Base-by-base conservation (phyloP, 164 flowering plant species). In the Sedum album region DNA sequence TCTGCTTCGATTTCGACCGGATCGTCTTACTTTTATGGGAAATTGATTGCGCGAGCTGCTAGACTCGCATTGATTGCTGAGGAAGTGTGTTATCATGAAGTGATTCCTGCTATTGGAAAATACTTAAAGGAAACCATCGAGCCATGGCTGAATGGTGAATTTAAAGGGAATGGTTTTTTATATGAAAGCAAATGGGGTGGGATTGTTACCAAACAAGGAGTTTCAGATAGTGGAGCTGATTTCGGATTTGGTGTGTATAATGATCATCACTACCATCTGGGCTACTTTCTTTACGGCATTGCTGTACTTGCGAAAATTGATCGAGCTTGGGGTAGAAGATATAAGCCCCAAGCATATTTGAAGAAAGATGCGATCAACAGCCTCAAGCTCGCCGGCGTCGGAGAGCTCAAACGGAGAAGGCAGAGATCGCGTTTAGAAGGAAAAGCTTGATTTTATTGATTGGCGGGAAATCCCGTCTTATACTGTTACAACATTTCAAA, bases 121-220 rank as follows among this genome's bases (percentile, higher is more conserved):
- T 91, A 76, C 73, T 76, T 93, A 79, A 79, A 71, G 77, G 84
- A 81, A 3, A 69, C 85, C 14, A 84, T 91, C 55, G 89, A 88
- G 80, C 96, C 98, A 18, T 93, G 98, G 98, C 73, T 93, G 62
- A 79, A 85, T 55, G 98, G 98, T 55, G 86, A 67, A 49, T 89
- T 90, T 70, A 69, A 67, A 65, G 85, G 83, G n/a, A 93, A 93
- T 78, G 91, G 85, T 2, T 93, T 93, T 63, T 61, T 88, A 64
- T 88, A 88, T 78, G 98, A 93, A 72, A 46, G 73, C 9, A 88
- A 79, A 73, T 93, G 98, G 97, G 93, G 98, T 65, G 98, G 98
- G 21, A 73, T 93, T 67, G 77, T 91, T 15, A 86, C 96, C 6
- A 76, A 77, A 73, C 92, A 76, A 78, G 97, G 97, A 18, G 74